Percentiles rank a stretch among this genome's conserved stretches.
Evolutionary conservation across 1,284 basidiomycete species (phyloP).

Genomic region (Tilletia indica): DNA sequence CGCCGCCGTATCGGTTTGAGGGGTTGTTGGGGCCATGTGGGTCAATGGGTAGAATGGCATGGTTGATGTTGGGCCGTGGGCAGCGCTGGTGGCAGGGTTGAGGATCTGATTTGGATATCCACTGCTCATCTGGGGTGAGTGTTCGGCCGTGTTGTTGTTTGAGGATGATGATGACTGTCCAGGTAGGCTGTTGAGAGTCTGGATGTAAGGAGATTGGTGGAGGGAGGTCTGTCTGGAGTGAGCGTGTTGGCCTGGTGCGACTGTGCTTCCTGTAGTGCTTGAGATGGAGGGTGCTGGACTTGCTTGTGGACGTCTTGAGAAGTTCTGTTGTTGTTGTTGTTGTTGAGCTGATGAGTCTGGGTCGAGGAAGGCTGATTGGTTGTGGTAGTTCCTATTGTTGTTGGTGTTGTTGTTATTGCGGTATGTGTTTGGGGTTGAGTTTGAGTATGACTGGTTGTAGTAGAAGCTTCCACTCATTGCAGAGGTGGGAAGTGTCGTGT

Average conservation of each 20-base stretch:
- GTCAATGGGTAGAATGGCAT: too few species aligned
- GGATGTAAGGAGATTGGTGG: background rate
- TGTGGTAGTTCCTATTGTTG: too few species aligned
- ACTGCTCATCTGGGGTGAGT: background rate
- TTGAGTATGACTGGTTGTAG: background rate
- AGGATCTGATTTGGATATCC: background rate
- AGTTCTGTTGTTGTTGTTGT: background rate
- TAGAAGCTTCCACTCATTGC: background rate
- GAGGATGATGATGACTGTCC: background rate
- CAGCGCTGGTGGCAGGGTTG: background rate
- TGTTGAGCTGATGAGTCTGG: background rate
- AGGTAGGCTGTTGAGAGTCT: background rate
- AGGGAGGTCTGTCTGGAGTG: background rate
- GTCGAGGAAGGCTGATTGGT: too few species aligned
- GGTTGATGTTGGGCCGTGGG: too few species aligned
- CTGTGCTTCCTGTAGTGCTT: background rate
- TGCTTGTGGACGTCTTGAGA: background rate
- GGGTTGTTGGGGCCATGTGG: too few species aligned
- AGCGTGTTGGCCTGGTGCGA: background rate
- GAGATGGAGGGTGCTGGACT: conserved; percentile 2
- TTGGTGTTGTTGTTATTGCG: background rate
- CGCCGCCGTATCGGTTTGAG: too few species aligned
- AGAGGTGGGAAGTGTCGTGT: background rate
- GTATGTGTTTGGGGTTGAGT: background rate
- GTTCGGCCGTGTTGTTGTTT: background rate